Base-by-base conservation (phyloP, 2,329 filamentous ascomycete genomes). In the Teratosphaeria viscida region DNA sequence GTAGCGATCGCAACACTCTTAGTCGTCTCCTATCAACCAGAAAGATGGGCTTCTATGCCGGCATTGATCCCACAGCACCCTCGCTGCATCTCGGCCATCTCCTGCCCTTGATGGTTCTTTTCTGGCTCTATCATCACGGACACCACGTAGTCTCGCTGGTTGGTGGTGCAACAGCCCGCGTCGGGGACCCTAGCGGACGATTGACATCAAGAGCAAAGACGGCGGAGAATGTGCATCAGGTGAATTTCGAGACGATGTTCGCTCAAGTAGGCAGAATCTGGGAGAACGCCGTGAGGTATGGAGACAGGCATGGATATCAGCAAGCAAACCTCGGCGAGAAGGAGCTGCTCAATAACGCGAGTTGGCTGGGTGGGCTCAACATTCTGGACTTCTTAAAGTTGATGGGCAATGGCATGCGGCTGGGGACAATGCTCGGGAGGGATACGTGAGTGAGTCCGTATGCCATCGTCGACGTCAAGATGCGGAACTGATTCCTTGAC, bases 341-440 rank as follows among this genome's bases (percentile, higher is more conserved):
- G 58, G 82, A 82, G 26, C 68, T 96, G 43, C 72, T 85, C 32
- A 95, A 96, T 76, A 99, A 99, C 73, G 87, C 85, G 63, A 79
- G 80, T 56, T 99, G 94, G 94, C 84, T 92, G 77, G 83, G 87
- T 65, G 83, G 82, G 47, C 75, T 89, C 52, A 80, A 85, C 1
- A 78, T 95, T 53, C 78, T 90, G 55, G 88, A 96, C 54, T 82
- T 96, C 57, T 77, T 95, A 65, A 82, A 83, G 70, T 81, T 86
- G 59, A 77, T 96, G 34, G 94, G 91, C 2, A 82, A 81, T 35
- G 81, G 85, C 54, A 84, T 90, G 71, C 82, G 92, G 60, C 76
- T 99, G 56, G 91, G 92, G 1, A 82, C 91, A 2, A 91, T 99
- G 89, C 80, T 99, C 61, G 85, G 86, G 57, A 85, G 90, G 68